phyloP scores from a whole-genome alignment of 805 yeast species.

The Ogataea wickerhamii region DNA sequence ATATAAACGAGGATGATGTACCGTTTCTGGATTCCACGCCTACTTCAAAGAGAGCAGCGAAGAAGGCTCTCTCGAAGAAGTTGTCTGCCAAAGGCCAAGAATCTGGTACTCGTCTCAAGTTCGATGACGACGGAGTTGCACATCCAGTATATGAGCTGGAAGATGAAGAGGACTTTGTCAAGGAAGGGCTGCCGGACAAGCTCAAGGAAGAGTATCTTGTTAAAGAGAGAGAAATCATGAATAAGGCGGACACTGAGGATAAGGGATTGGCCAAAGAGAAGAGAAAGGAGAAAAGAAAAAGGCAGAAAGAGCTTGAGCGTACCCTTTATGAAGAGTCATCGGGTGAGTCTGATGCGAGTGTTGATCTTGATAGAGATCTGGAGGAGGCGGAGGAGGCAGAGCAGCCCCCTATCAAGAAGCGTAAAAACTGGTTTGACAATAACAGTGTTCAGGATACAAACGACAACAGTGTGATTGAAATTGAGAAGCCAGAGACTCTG shows the following conservation, averaged over 20 bases:
- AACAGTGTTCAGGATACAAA: conserved; percentile 26
- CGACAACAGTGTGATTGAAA: conserved; percentile 52
- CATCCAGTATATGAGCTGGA: conserved; percentile 90
- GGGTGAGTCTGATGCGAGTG: conserved; percentile 26
- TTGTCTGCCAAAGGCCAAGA: conserved; percentile 58
- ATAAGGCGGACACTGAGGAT: conserved; percentile 68
- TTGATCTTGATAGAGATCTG: conserved; percentile 24
- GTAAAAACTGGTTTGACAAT: conserved; percentile 45
- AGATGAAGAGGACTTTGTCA: conserved; percentile 81
- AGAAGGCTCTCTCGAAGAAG: conserved; percentile 85
- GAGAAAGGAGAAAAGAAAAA: conserved; percentile 82
- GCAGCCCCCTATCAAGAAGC: conserved; percentile 32
- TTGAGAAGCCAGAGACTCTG: conserved; percentile 84
- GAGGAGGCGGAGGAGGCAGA: conserved; percentile 35
- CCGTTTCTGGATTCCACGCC: conserved; percentile 57
- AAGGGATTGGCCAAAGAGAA: conserved; percentile 73
- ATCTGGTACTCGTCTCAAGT: conserved; percentile 71
- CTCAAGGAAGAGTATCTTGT: conserved; percentile 67
- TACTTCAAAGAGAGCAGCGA: conserved; percentile 78
- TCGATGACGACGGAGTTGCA: conserved; percentile 93
- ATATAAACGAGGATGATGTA: conserved; percentile 56
- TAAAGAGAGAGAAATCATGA: conserved; percentile 69
- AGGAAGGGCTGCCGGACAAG: conserved; percentile 55
- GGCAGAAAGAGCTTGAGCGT: conserved; percentile 76
- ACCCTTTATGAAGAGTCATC: conserved; percentile 35